Evolutionary conservation across 257 asterid species (phyloP).

Genomic region (Nicotiana noctiflora): DNA sequence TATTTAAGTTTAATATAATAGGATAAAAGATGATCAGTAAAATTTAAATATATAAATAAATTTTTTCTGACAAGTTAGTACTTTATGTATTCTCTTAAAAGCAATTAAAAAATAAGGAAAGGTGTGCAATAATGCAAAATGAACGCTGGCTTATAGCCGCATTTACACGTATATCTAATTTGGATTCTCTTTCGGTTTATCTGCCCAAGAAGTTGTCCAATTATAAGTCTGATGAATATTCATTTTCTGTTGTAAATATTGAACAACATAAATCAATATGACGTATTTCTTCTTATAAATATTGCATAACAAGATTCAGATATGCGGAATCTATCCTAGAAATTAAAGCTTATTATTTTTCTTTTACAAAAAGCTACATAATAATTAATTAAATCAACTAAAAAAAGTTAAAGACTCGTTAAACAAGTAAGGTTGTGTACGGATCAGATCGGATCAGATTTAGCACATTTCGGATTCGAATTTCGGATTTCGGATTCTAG

Average conservation of each 20-base stretch:
- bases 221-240: not conserved
- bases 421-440: too few relatives aligned
- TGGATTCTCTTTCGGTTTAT: not conserved
- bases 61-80: too few relatives aligned
- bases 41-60: too few relatives aligned
- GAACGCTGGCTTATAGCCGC: constrained; percentile 1
- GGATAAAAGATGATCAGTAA: too few relatives aligned
- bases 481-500: too few relatives aligned
- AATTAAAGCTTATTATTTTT: not conserved
- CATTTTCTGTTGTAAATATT: not conserved
- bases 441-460: too few relatives aligned
- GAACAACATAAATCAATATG: not conserved
- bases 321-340: not conserved
- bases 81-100: too few relatives aligned
- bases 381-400: not conserved
- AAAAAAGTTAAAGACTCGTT: not conserved
- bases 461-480: too few relatives aligned
- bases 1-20: too few relatives aligned
- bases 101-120: not conserved
- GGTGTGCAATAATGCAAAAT: not conserved
- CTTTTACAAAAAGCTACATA: not conserved
- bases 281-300: not conserved
- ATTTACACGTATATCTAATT: not conserved
- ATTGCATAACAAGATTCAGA: not conserved
- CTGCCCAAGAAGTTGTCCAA: constrained; percentile 7